Evolutionary conservation across 169 alveolate species (phyloP), one percentile per base, ranked within the genome.

Genomic region (Babesia divergens): DNA sequence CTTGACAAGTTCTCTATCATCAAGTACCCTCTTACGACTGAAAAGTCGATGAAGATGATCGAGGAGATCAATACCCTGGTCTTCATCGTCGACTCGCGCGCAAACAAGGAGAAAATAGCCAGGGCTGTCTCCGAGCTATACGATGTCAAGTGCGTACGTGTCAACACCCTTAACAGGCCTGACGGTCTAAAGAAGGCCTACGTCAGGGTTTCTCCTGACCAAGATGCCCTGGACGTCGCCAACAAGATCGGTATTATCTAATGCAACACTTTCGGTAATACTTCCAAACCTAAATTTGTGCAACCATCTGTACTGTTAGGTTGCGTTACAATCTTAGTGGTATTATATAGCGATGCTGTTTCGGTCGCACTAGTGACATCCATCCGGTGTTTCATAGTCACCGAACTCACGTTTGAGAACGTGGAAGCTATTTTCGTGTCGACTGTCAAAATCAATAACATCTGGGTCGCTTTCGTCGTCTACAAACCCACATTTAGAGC

Each of bases 61-160:
- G 99, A 98, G 92, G 98, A 97, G 76, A 92, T 95, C 76, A 98
- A 98, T 91, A 97, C 99, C 28, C 90, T 97, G 82, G 99, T 96
- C 56, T 95, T 95, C 91, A 86, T 90, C 46, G 97, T 94, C 54
- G 93, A 92, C 86, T 84, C 89, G 65, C 84, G 92, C 62, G 98
- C 99, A 43, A 93, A 92, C 93, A 98, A 97, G 91, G 86, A 77
- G 47, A 92, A 95, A 87, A 97, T 98, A 70, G 94, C 93, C 89
- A 91, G 90, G 66, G 98, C 99, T 47, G 96, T 96, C 55, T 86
- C 92, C 74, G 87, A 93, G 54, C 92, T 95, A 70, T 95, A 95
- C 89, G 96, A 92, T 64, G 94, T 94, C 82, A 88, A 89, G 67
- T 95, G 96, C 74, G 91, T 84, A 64, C 90, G 89, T 72, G 98